Conservation (phyloP, 2,329 filamentous ascomycete genomes). For the Malbranchea cinnamomea region DNA sequence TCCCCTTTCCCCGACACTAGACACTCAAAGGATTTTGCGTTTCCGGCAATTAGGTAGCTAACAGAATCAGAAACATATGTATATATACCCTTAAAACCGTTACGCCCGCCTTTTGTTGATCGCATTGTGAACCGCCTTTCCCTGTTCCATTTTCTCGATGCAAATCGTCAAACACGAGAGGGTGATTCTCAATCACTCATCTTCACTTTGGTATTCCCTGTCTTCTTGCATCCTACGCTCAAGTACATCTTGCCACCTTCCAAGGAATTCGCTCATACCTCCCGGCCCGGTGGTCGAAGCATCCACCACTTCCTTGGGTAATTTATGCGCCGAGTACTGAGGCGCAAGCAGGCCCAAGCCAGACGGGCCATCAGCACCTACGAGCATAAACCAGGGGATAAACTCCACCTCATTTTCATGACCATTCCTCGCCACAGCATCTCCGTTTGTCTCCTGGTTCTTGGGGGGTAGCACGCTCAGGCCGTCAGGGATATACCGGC, state of each 20-base stretch:
- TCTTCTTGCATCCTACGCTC: constrained; percentile 28
- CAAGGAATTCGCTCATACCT: constrained; percentile 65
- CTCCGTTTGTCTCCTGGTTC: not conserved
- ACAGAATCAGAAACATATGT: no score
- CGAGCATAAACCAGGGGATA: constrained; percentile 53
- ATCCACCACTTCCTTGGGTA: constrained; percentile 82
- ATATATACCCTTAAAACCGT: no score
- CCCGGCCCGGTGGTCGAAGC: constrained; percentile 52
- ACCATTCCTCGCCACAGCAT: constrained; percentile 14
- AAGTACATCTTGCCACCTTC: constrained; percentile 53
- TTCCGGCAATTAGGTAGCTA: no score
- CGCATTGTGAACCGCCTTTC: no score
- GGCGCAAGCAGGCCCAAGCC: constrained; percentile 74
- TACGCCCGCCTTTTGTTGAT: no score
- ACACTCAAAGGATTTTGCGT: no score
- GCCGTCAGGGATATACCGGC: constrained; percentile 18
- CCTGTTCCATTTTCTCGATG: no score
- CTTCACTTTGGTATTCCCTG: constrained; percentile 19
- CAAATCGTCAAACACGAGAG: no score
- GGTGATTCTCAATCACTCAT: no score
- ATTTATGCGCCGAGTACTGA: constrained; percentile 87
- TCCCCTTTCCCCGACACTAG: no score
- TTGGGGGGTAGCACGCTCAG: not conserved
- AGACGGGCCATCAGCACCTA: constrained; percentile 72
- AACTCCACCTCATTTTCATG: constrained; percentile 37